Conservation (phyloP, 2,329 filamentous ascomycete genomes). For the Bertia moriformis region DNA sequence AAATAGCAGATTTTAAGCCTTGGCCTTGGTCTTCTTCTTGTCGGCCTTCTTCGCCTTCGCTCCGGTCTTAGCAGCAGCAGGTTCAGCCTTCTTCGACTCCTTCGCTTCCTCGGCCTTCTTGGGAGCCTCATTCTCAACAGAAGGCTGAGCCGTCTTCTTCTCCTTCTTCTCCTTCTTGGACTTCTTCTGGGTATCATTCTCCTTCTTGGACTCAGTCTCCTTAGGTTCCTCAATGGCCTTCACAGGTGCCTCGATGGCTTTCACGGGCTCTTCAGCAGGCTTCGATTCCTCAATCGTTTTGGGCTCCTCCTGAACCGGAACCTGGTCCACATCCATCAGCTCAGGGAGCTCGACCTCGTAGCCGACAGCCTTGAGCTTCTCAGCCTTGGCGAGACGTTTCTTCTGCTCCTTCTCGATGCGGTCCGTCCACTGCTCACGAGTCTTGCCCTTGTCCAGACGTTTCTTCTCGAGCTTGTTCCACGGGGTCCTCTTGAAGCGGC, state of each 20-base stretch:
- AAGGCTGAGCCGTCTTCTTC: slow-evolving; percentile 7
- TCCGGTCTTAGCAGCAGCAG: neutral
- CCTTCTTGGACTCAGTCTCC: slow-evolving; percentile 4
- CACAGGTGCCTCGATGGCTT: slow-evolving; percentile 7
- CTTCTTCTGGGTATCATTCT: neutral
- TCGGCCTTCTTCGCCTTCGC: slow-evolving; percentile 4
- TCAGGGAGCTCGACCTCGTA: slow-evolving; percentile 48
- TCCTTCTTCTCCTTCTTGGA: neutral
- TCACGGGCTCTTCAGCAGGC: slow-evolving; percentile 1
- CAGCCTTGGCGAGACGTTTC: slow-evolving; percentile 35
- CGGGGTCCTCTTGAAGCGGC: slow-evolving; percentile 54
- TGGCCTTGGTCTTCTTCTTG: slow-evolving; percentile 7
- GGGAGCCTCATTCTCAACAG: slow-evolving; percentile 7
- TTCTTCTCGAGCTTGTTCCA: slow-evolving; percentile 51
- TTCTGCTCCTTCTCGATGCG: slow-evolving; percentile 41
- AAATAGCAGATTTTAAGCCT: slow-evolving; percentile 2
- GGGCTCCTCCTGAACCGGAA: slow-evolving; percentile 16
- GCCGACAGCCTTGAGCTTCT: slow-evolving; percentile 44
- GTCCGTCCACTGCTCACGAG: slow-evolving; percentile 46
- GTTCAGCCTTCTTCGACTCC: neutral
- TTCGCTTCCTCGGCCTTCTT: slow-evolving; percentile 2
- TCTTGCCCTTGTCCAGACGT: slow-evolving; percentile 39
- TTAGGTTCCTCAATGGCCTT: slow-evolving; percentile 10
- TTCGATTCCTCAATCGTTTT: slow-evolving; percentile 5
- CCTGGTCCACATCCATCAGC: slow-evolving; percentile 38